Conservation (phyloP, 1,139 yeast genomes). For the Protomyces arabidopsidicola region DNA sequence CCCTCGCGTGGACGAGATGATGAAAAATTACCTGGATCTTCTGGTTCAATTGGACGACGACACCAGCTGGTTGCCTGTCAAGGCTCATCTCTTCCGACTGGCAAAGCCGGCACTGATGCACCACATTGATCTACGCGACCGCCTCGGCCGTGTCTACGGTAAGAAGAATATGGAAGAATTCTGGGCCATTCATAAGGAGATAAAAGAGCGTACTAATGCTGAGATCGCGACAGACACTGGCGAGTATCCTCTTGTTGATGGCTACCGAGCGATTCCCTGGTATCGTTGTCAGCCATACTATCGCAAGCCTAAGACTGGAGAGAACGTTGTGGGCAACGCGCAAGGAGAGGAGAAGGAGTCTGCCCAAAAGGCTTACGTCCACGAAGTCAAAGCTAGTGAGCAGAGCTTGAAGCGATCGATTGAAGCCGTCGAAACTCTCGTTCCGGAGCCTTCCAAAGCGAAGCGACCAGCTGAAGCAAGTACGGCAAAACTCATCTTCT, state of each 20-base stretch:
- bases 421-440: constrained; percentile 3
- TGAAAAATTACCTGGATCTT: constrained; percentile 84
- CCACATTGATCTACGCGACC: constrained; percentile 72
- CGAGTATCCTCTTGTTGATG: constrained; percentile 53
- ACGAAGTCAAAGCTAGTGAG: constrained; percentile 2
- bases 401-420: constrained; percentile 10
- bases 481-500: neutral
- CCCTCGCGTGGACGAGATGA: constrained; percentile 77
- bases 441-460: neutral
- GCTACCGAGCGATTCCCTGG: constrained; percentile 82
- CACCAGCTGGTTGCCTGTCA: constrained; percentile 80
- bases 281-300: constrained; percentile 98
- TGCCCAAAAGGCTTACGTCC: neutral
- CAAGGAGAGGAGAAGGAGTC: neutral
- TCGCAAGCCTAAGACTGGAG: constrained; percentile 53
- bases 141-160: constrained; percentile 53
- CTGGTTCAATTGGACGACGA: constrained; percentile 53
- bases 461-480: neutral
- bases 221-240: neutral
- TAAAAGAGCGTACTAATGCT: constrained; percentile 55
- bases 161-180: constrained; percentile 41
- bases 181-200: constrained; percentile 43
- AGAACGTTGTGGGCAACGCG: neutral
- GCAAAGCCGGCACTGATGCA: constrained; percentile 69
- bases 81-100: constrained; percentile 85